phyloP scores from a whole-genome alignment of 139 green algal species.

The Asterochloris erici region DNA sequence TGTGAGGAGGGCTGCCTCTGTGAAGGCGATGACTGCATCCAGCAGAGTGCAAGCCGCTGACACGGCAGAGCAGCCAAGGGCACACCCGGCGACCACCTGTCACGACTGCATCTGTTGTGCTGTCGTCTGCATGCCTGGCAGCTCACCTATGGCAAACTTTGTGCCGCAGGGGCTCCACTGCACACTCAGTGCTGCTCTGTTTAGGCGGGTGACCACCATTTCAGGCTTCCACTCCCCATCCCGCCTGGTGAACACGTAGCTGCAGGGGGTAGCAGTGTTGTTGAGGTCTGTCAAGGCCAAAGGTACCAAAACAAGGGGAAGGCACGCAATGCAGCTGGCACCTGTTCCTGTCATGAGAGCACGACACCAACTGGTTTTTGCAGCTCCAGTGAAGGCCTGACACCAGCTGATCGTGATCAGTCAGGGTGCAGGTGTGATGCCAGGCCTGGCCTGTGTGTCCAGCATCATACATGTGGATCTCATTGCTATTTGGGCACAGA shows the following conservation, averaged over 20 bases:
- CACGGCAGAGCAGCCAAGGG: no score
- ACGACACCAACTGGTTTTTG: constrained; percentile 22
- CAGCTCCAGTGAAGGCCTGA: constrained; percentile 23
- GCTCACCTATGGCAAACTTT: constrained; percentile 22
- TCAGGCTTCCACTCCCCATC: constrained; percentile 20
- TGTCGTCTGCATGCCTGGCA: no score
- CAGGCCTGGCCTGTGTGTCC: background rate
- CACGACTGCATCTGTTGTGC: no score
- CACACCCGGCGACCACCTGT: no score
- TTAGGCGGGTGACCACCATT: constrained; percentile 24
- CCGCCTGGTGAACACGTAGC: constrained; percentile 24
- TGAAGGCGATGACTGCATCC: no score
- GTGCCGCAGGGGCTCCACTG: constrained; percentile 21
- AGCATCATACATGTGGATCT: constrained; percentile 14
- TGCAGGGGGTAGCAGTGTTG: background rate
- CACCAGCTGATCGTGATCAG: constrained; percentile 30
- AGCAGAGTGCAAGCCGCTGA: no score
- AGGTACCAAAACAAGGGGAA: no score
- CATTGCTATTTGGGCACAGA: constrained; percentile 17
- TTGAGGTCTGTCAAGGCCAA: no score
- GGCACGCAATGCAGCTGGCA: no score
- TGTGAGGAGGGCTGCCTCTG: no score
- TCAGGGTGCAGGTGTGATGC: background rate
- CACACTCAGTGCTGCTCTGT: constrained; percentile 24
- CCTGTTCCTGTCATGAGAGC: constrained; percentile 29